Evolutionary conservation across 2,329 filamentous ascomycete genomes (phyloP), one percentile per base, ranked within the genome.

Genomic region (Sordariomycetes sp.): DNA sequence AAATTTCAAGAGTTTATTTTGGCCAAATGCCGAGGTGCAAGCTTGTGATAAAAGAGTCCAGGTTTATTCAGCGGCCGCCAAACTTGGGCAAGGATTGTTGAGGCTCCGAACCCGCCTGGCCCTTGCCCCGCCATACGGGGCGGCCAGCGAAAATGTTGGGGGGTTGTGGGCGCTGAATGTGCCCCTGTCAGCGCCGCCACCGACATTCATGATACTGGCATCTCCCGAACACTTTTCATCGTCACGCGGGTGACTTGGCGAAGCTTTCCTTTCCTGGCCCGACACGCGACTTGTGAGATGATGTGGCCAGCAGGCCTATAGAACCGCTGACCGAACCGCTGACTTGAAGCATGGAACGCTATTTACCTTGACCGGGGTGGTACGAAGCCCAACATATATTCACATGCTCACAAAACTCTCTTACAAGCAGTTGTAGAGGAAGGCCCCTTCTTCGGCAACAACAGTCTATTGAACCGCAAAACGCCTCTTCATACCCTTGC

Each of bases 401-500:
- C 12, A 43, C 37, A 43, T 43, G 37, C 18, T 32, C 28, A 8
- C 28, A 32, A 32, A 32, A 32, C 4, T 32, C 28, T 32, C 28
- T 32, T 32, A n/a, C n/a, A n/a, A n/a, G n/a, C n/a, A 32, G 28
- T 32, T 8, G 28, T 8, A 8, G 28, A 32, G 28, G 28, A 32
- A 32, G 28, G 18, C 3, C 40, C 14, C 40, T 46, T 46, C 46
- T n/a, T 48, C 4, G 43, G 18, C 43, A 24, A 20, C 40, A 46
- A 37, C 53, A 53, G 54, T 58, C 56, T 58, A 58, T 58, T 58
- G 54, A 58, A 22, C 56, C 22, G 37, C 28, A 54, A 54, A 52
- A 40, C 53, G 51, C 34, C 25, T 51, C 57, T 40, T 54, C 52
- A 32, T 55, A 51, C 53, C 57, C 53, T 55, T 51, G 40, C 46